Conservation (phyloP, 2,329 filamentous ascomycete species). For the Colletotrichum salicis region DNA sequence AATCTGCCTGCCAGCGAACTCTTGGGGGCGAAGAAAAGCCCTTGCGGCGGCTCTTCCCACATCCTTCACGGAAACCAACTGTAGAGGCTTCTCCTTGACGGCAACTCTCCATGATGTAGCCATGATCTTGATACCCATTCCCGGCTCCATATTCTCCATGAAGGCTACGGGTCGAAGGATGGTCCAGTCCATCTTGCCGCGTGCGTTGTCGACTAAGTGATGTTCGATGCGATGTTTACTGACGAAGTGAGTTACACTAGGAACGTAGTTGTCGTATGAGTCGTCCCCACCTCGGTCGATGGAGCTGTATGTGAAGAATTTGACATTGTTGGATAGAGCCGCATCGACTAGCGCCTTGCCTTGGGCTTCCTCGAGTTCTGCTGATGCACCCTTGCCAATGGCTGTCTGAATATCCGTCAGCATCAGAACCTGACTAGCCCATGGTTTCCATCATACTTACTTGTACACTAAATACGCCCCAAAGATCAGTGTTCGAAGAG, state of each 20-base stretch:
- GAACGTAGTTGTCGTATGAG: slow-evolving; percentile 57
- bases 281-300: slow-evolving; percentile 67
- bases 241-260: slow-evolving; percentile 66
- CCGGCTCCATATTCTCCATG: slow-evolving; percentile 58
- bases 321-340: slow-evolving; percentile 59
- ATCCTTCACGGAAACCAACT: slow-evolving; percentile 50
- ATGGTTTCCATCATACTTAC: background rate
- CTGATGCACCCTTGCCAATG: background rate
- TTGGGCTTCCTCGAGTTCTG: slow-evolving; percentile 48
- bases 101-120: slow-evolving; percentile 43
- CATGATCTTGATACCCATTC: slow-evolving; percentile 45
- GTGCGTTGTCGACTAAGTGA: slow-evolving; percentile 57
- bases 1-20: slow-evolving; percentile 43
- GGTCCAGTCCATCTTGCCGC: slow-evolving; percentile 60
- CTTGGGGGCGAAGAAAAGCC: slow-evolving; percentile 47
- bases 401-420: background rate
- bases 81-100: slow-evolving; percentile 45
- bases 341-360: slow-evolving; percentile 65
- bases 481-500: slow-evolving; percentile 43
- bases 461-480: slow-evolving; percentile 65
- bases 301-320: slow-evolving; percentile 68
- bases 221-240: slow-evolving; percentile 67
- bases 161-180: slow-evolving; percentile 69
- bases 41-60: slow-evolving; percentile 54
- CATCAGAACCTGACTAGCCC: too few relatives aligned